Base-by-base conservation (phyloP, 257 asterid species). In the Gentiana straminea region DNA sequence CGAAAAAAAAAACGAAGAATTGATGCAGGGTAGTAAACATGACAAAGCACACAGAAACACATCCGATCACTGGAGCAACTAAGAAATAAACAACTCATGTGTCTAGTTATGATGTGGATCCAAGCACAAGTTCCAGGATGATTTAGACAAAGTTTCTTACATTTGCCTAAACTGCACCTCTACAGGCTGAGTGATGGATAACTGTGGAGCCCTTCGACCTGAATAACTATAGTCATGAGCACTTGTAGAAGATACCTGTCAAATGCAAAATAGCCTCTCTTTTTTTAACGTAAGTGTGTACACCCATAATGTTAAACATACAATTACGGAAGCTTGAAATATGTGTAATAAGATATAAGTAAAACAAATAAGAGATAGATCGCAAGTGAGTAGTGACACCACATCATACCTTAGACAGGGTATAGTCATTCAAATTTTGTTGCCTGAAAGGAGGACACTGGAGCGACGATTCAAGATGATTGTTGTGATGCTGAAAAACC, bases 91-190 rank as follows among this genome's bases (percentile, higher is more conserved):
- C 9, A 41, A 41, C 7, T 41, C 7, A 41, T 5, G 7, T 5
- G 46, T 5, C 5, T 41, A 41, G 9, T 41, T 41, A 41, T 41
- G 46, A 41, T 1, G 46, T 41, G 46, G 46, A 41, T 41, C 10
- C 46, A 41, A 41, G 46, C 9, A 41, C 7, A 5, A 7, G 9
- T 5, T 4, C 8, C 3, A 41, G 9, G 46, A 41, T 41, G 9
- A 41, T 24, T 24, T 24, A 24, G 24, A 41, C 9, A 7, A 41
- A 41, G 46, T 24, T 24, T 24, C 95, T 77, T 75, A 91, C 98
- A 72, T 63, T 73, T 66, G 71, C 56, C 66, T 77, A 57, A 79
- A 76, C 69, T 77, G 81, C 54, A 68, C 88, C 55, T 70, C 71
- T 34, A 67, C 73, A 2, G 87, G 86, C 69, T 71, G 82, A 63